Conservation (phyloP, 2,329 filamentous ascomycete genomes). For the Botryotinia narcissicola region DNA sequence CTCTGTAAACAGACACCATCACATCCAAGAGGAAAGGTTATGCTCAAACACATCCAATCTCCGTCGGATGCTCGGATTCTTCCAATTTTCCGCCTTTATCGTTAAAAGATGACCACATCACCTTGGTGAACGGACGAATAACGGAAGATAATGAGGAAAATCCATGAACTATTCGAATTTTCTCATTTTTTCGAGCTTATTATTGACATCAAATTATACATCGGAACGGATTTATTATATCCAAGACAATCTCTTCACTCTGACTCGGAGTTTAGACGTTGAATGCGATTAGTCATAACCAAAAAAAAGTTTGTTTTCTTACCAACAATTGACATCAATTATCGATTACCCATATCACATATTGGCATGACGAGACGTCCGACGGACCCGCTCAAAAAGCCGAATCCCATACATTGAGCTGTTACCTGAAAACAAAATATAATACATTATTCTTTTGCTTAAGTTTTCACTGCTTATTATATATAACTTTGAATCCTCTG, state of each 20-base stretch:
- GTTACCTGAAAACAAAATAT: not conserved
- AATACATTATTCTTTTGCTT: not conserved
- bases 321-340: not conserved
- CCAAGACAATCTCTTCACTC: not conserved
- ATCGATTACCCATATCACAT: not conserved
- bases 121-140: not conserved
- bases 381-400: constrained; percentile 11
- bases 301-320: not conserved
- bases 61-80: not conserved
- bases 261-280: not conserved
- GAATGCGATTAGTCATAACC: not conserved
- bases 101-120: not conserved
- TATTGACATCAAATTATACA: not conserved
- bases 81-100: not conserved
- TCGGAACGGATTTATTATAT: not conserved
- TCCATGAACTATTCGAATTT: not conserved
- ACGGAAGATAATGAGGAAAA: not conserved
- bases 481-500: no score
- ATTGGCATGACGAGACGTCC: constrained; percentile 11
- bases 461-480: not conserved
- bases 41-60: not conserved
- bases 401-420: not conserved
- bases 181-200: not conserved
- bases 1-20: not conserved
- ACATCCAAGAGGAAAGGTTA: not conserved